A percentile compares a stretch with the other conserved stretches of the same genome.
Evolutionary conservation across 1,284 basidiomycete species (phyloP).

Genomic region (Austroboletus niveus): DNA sequence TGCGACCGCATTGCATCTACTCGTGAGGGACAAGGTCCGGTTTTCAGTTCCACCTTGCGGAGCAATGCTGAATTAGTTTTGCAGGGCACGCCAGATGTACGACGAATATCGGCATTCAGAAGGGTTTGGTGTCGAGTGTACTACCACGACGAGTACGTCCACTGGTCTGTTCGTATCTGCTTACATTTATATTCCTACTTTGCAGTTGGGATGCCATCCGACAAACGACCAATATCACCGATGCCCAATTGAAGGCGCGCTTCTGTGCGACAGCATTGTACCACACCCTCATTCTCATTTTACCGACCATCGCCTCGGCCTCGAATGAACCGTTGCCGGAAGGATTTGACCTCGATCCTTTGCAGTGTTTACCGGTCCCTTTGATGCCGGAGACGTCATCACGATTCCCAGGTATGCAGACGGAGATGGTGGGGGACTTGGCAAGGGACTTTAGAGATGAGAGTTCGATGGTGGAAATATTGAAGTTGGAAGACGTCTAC

Average conservation of each 20-base stretch:
- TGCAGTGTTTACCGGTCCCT: conserved; percentile 54
- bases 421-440: conserved; percentile 58
- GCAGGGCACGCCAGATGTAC: conserved; percentile 66
- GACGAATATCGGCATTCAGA: conserved; percentile 67
- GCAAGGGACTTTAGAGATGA: conserved; percentile 59
- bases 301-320: conserved; percentile 33
- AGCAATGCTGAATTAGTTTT: conserved; percentile 6
- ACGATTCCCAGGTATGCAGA: conserved; percentile 67
- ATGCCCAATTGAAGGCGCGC: conserved; percentile 64
- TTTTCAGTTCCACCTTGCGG: neutral
- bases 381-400: conserved; percentile 56
- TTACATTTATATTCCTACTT: conserved; percentile 3
- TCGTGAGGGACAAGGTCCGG: conserved; percentile 54
- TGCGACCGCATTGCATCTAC: conserved; percentile 61
- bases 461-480: conserved; percentile 50
- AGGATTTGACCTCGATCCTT: conserved; percentile 52
- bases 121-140: conserved; percentile 87
- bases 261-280: conserved; percentile 72
- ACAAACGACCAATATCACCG: conserved; percentile 65
- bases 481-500: conserved; percentile 59
- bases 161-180: neutral
- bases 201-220: conserved; percentile 70
- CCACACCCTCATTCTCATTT: conserved; percentile 50
- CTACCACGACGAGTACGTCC: conserved; percentile 79
- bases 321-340: conserved; percentile 39